Evolutionary conservation across 2,329 filamentous ascomycete species (phyloP).

Genomic region (Microcyclosporella mali): DNA sequence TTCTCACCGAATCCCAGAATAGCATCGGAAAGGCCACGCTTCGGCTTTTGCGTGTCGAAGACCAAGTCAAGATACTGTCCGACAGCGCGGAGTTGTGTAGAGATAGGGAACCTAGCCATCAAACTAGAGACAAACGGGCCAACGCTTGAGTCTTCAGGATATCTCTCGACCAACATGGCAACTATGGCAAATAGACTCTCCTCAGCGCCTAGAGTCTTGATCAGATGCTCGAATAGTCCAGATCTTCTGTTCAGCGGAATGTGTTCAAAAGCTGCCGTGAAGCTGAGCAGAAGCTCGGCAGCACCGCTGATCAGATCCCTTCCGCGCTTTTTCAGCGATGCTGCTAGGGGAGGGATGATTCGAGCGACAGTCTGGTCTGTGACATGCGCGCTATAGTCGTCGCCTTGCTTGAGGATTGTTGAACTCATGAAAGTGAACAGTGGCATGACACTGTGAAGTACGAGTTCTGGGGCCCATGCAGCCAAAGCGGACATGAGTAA

Average conservation of each 20-base stretch:
- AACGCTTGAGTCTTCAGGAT: conserved; percentile 68
- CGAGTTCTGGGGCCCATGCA: conserved; percentile 78
- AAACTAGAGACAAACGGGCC: conserved; percentile 70
- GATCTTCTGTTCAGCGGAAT: conserved; percentile 81
- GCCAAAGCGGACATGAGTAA: conserved; percentile 83
- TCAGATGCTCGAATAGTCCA: conserved; percentile 75
- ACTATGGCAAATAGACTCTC: conserved; percentile 86
- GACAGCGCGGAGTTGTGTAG: conserved; percentile 66
- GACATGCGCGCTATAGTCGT: conserved; percentile 94
- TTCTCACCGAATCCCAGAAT: conserved; percentile 60
- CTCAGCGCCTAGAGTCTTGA: conserved; percentile 74
- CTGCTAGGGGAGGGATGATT: conserved; percentile 85
- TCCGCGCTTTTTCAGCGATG: conserved; percentile 71
- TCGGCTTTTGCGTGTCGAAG: conserved; percentile 67
- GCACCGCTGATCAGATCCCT: conserved; percentile 75
- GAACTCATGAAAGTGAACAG: conserved; percentile 98
- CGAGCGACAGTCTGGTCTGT: conserved; percentile 90
- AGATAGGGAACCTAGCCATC: conserved; percentile 63
- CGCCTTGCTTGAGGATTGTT: conserved; percentile 82
- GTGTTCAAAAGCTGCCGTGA: conserved; percentile 93
- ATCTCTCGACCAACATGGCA: conserved; percentile 85
- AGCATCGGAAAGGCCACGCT: conserved; percentile 64
- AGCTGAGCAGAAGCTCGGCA: conserved; percentile 86
- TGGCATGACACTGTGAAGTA: conserved; percentile 96
- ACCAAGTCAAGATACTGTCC: conserved; percentile 70